phyloP scores from a whole-genome alignment of 176 grass and related monocot species.

The Hordeum vulgare region MorexV3_pseudomolecules_assembly NC_058522.1:585591885-585592384 shows the following conservation, averaged over 20 bases:
- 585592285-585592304: background rate
- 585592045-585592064: background rate
- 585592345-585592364: constrained; percentile 16
- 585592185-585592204: too few species aligned
- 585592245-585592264: too few species aligned
- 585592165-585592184: background rate
- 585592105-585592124: background rate
- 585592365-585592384: constrained; percentile 53
- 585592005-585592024: background rate
- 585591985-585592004: background rate
- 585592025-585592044: background rate
- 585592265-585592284: constrained; percentile 8
- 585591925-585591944: background rate
- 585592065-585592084: background rate
- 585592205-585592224: too few species aligned
- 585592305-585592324: background rate
- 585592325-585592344: background rate
- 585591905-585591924: background rate
- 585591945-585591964: background rate
- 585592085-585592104: background rate
- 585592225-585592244: too few species aligned
- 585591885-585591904: background rate
- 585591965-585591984: background rate
- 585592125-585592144: background rate
- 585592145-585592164: background rate